Conservation (phyloP, 345 rosid species). For the Rhodomyrtus tomentosa region DNA sequence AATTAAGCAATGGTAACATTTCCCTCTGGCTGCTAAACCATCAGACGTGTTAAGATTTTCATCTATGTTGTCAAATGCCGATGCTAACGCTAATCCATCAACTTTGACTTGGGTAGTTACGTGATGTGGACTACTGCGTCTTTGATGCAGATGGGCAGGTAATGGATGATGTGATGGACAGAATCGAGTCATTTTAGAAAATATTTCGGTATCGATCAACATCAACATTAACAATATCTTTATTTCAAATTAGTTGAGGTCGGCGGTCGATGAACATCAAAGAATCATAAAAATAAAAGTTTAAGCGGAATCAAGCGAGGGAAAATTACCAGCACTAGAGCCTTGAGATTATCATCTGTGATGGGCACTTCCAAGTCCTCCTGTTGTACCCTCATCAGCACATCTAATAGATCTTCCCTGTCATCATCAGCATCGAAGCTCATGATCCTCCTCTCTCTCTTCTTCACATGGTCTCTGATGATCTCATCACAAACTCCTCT, state of each 20-base stretch:
- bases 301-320: no score
- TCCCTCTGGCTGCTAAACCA: not conserved
- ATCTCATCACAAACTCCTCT: constrained; percentile 27
- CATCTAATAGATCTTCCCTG: constrained; percentile 19
- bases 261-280: no score
- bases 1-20: not conserved
- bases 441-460: not conserved
- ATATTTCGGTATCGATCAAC: no score
- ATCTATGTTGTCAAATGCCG: not conserved
- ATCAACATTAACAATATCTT: no score
- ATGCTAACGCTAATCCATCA: not conserved
- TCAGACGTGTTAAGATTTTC: not conserved
- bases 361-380: constrained; percentile 19
- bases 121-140: not conserved
- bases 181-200: not conserved
- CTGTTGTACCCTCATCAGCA: constrained; percentile 12
- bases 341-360: constrained; percentile 27
- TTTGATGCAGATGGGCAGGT: not conserved
- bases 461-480: constrained; percentile 14
- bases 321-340: constrained; percentile 21
- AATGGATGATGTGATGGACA: not conserved
- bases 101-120: not conserved
- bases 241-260: no score
- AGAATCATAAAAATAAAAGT: no score
- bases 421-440: not conserved